These are phyloP conservation scores for Sporisorium iseilematis-ciliati DNA, from an alignment of 1,284 basidiomycete genomes.

Conservation along the genomic window DNA sequence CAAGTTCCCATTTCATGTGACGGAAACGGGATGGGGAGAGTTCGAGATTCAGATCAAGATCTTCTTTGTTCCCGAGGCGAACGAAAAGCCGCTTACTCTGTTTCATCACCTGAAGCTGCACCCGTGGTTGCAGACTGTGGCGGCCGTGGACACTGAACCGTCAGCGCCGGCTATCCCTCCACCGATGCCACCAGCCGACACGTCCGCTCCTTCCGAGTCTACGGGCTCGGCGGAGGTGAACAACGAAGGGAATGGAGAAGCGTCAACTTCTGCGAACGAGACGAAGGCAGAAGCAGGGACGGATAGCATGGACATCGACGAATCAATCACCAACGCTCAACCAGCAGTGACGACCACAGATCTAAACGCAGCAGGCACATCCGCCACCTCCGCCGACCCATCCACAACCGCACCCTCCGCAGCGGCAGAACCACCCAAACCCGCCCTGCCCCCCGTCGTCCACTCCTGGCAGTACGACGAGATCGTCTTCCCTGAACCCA, in stretches of 20 bases:
- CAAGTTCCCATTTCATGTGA: slow-evolving; percentile 91
- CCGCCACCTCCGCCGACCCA: background rate
- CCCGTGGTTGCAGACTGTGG: slow-evolving; percentile 80
- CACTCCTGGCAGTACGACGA: slow-evolving; percentile 99
- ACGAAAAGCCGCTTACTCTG: slow-evolving; percentile 87
- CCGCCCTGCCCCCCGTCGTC: slow-evolving; percentile 63
- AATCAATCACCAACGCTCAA: slow-evolving; percentile 4
- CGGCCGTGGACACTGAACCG: slow-evolving; percentile 76
- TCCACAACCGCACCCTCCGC: slow-evolving; percentile 3
- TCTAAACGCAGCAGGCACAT: background rate
- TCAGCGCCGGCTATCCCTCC: slow-evolving; percentile 36
- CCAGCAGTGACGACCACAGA: slow-evolving; percentile 8
- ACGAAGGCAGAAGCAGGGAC: slow-evolving; percentile 17
- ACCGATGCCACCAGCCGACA: slow-evolving; percentile 36
- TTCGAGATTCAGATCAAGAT: slow-evolving; percentile 96
- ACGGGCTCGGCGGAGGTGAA: background rate
- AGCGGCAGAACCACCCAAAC: slow-evolving; percentile 20
- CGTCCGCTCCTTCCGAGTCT: slow-evolving; percentile 22
- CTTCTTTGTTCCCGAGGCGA: slow-evolving; percentile 89
- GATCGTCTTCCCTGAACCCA: slow-evolving; percentile 94
- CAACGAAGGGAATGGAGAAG: background rate
- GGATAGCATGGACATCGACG: slow-evolving; percentile 38
- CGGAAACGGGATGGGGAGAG: slow-evolving; percentile 99
- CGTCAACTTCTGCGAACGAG: background rate
- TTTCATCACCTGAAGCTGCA: slow-evolving; percentile 96